phyloP scores from a whole-genome alignment of 169 alveolate genomes.

The Cryptosporidium baileyi region DNA sequence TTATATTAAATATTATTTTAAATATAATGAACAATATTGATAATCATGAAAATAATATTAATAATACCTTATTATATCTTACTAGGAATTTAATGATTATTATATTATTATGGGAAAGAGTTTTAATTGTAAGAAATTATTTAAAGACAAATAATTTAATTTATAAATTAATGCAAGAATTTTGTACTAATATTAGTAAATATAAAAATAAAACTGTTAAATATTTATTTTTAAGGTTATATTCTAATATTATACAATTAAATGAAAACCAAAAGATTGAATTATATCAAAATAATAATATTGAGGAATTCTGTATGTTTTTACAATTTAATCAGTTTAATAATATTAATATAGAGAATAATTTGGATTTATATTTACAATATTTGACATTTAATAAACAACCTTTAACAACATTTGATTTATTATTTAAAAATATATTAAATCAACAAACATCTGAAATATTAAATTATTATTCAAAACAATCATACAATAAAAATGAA shows the following conservation, averaged over 20 bases:
- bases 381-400: conserved; percentile 3
- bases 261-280: conserved; percentile 9
- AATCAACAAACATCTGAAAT: not conserved
- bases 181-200: not conserved
- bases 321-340: not conserved
- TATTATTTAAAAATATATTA: not conserved
- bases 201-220: not conserved
- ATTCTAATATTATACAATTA: not conserved
- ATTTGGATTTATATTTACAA: conserved; percentile 4
- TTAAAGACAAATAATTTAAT: not conserved
- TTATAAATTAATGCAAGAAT: not conserved
- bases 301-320: not conserved
- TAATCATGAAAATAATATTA: not conserved
- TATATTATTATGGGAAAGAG: conserved; percentile 32
- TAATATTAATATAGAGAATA: not conserved
- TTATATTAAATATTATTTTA: not conserved
- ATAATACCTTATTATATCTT: not conserved
- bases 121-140: not conserved
- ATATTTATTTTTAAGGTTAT: conserved; percentile 30
- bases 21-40: not conserved
- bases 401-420: not conserved
- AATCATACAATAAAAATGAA: too few species aligned
- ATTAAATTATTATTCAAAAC: too few species aligned
- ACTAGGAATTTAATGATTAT: not conserved
- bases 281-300: not conserved